Conservation (phyloP, 352 stramenopile genomes). For the Blastocystis sp. region DNA sequence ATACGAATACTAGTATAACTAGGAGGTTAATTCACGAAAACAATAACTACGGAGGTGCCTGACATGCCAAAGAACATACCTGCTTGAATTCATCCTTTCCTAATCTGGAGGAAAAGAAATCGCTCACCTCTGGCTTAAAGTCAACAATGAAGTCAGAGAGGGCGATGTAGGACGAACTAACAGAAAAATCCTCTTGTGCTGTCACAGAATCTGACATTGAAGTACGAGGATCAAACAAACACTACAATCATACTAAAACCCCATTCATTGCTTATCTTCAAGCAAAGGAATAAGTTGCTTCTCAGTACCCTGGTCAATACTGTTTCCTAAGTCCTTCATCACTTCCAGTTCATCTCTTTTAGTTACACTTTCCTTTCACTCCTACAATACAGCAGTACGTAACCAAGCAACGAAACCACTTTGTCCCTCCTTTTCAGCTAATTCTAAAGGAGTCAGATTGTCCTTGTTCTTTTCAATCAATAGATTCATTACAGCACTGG, state of each 20-base stretch:
- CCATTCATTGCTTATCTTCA: slow-evolving; percentile 18
- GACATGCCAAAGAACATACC: slow-evolving; percentile 73
- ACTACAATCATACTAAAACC: slow-evolving; percentile 9
- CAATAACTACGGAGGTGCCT: slow-evolving; percentile 67
- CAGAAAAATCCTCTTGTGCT: not conserved
- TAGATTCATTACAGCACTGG: not conserved
- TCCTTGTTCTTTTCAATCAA: slow-evolving; percentile 46
- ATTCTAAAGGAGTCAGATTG: not conserved
- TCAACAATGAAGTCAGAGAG: slow-evolving; percentile 72
- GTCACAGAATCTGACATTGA: not conserved
- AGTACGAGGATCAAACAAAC: not conserved
- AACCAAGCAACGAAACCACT: slow-evolving; percentile 19
- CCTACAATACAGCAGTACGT: not conserved
- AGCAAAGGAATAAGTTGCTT: slow-evolving; percentile 21
- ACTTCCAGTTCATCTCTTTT: slow-evolving; percentile 40
- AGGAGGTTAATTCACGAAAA: slow-evolving; percentile 4
- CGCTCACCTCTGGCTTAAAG: slow-evolving; percentile 72
- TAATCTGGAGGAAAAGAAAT: slow-evolving; percentile 70
- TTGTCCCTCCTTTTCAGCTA: slow-evolving; percentile 33
- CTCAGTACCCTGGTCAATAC: not conserved
- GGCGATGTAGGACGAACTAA: not conserved
- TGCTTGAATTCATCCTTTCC: slow-evolving; percentile 70
- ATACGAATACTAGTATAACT: slow-evolving; percentile 74
- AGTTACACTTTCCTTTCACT: not conserved
- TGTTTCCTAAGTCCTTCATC: slow-evolving; percentile 13